Base-by-base conservation (phyloP, 768 basidiomycete species). In the Leucocoprinus leucothites region DNA sequence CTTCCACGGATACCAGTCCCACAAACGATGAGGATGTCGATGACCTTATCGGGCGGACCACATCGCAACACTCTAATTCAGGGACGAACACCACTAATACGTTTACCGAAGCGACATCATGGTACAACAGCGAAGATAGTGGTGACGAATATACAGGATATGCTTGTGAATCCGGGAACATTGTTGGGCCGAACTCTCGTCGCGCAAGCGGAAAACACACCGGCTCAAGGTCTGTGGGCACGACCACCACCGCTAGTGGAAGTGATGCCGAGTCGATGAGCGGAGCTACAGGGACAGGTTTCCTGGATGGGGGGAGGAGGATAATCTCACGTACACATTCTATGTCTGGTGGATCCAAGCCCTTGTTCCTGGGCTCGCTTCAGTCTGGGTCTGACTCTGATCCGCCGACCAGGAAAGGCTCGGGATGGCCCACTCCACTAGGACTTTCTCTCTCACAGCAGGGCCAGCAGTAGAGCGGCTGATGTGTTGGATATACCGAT, bases 31-130 rank as follows among this genome's bases (percentile, higher is more conserved):
- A 49, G 16, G 51, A 25, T 41, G 45, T 18, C 11, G 51, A 49
- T 18, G 57, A n/a, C 35, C 42, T 22, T n/a, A 40, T 54, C 38
- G 57, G 41, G n/a, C 41, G 26, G 41, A 54, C 28, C 31, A 34
- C 38, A 18, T 53, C 57, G 19, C 52, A 53, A 24, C 52, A 58
- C 28, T 58, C 57, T 9, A 54, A 47, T 9, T 42, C 51, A 52
- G 55, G 48, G 26, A 56, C 55, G 11, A 48, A 55, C n/a, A 35
- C 46, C 21, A 55, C 53, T 18, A 36, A 28, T 35, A 53, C 52
- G n/a, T 18, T 42, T 11, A 41, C 50, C 1, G 50, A 51, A 43
- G 40, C 50, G n/a, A 51, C 56, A 14, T 57, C 56, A 21, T 57
- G 56, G 56, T 57, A 26, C 11, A 57, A 40, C 22, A 57, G 44